Conservation (phyloP, 2,329 filamentous ascomycete species). For the Diaporthe aspalathi region DNA sequence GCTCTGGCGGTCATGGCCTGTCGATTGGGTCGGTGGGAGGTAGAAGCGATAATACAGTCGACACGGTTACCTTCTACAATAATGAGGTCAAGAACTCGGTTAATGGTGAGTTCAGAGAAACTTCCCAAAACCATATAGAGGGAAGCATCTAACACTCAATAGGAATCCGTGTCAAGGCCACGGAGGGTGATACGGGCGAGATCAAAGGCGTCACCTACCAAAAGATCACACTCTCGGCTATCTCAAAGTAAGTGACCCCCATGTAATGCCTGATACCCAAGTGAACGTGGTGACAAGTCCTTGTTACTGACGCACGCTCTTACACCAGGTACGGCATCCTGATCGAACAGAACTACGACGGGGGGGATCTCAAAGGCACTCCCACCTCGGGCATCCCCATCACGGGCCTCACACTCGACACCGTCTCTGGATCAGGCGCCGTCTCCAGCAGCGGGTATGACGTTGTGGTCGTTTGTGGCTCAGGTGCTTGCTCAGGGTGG, state of each 20-base stretch:
- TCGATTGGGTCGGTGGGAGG: slow-evolving; percentile 68
- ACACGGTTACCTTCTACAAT: slow-evolving; percentile 60
- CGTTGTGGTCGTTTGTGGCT: slow-evolving; percentile 36
- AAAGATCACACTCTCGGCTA: slow-evolving; percentile 35
- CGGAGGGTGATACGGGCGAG: slow-evolving; percentile 34
- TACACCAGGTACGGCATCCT: slow-evolving; percentile 36
- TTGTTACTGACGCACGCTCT: background rate
- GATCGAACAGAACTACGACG: slow-evolving; percentile 40
- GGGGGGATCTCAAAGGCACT: slow-evolving; percentile 35
- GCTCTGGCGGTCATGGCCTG: slow-evolving; percentile 64
- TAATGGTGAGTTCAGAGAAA: slow-evolving; percentile 54
- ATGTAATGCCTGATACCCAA: background rate
- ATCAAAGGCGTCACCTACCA: slow-evolving; percentile 37
- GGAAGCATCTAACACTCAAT: background rate
- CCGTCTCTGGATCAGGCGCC: slow-evolving; percentile 31
- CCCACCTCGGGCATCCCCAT: slow-evolving; percentile 37
- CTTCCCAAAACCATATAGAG: too few species aligned
- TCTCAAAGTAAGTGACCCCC: slow-evolving; percentile 31
- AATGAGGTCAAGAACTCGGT: slow-evolving; percentile 61
- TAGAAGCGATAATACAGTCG: slow-evolving; percentile 63
- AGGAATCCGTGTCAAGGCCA: slow-evolving; percentile 39
- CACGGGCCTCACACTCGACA: slow-evolving; percentile 33
- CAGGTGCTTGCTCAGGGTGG: slow-evolving; percentile 35
- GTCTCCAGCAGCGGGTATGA: slow-evolving; percentile 37
- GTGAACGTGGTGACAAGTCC: background rate